Percentiles rank a stretch among this genome's conserved stretches.
phyloP scores from a whole-genome alignment of 257 asterid genomes.

The Penstemon eatonii region DNA sequence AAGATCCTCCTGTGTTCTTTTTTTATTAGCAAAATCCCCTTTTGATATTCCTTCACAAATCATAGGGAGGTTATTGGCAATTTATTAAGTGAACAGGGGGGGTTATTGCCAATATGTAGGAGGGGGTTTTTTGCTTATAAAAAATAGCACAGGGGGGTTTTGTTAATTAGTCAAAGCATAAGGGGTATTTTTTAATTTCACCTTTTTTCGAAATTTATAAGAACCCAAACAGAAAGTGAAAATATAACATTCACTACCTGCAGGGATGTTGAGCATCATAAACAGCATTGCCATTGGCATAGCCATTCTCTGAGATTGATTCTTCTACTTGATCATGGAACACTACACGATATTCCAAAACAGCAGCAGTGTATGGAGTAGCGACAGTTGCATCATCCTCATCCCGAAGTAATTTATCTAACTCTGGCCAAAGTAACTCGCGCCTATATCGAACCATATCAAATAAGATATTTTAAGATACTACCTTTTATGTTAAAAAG shows the following conservation, averaged over 20 bases:
- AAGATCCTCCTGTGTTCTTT: no score
- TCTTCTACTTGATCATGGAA: slow-evolving; percentile 57
- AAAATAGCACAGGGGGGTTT: no score
- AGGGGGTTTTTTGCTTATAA: no score
- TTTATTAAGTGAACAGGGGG: no score
- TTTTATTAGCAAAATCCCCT: no score
- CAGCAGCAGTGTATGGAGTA: slow-evolving; percentile 88
- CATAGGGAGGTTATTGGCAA: no score
- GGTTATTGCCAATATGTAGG: no score
- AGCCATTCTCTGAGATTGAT: slow-evolving; percentile 38
- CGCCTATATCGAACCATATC: slow-evolving; percentile 58
- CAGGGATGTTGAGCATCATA: slow-evolving; percentile 94
- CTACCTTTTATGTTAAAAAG: neutral
- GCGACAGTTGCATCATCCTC: slow-evolving; percentile 62
- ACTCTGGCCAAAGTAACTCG: slow-evolving; percentile 85
- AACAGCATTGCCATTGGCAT: slow-evolving; percentile 65
- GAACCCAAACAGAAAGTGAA: no score
- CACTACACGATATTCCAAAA: slow-evolving; percentile 84
- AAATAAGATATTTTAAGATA: slow-evolving; percentile 1
- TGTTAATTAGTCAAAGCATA: neutral
- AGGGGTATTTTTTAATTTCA: no score
- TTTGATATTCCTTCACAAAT: no score
- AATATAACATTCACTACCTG: slow-evolving; percentile 45
- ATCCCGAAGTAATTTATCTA: slow-evolving; percentile 64
- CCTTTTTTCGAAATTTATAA: no score